These are phyloP conservation scores for Phytophthora crassamura DNA, from an alignment of 352 stramenopile species.

Conservation along the genomic window DNA sequence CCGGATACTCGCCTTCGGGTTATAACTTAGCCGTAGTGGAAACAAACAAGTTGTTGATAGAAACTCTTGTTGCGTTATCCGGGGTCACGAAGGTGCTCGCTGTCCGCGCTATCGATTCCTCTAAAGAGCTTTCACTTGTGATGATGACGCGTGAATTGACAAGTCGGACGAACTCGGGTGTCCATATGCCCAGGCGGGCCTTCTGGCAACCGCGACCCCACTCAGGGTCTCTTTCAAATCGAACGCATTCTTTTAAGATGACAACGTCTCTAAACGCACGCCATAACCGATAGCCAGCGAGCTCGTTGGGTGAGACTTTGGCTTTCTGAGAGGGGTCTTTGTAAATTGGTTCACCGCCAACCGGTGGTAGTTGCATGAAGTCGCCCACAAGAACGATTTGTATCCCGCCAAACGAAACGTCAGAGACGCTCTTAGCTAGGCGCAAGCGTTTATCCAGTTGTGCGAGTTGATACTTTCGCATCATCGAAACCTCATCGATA, in stretches of 20 bases:
- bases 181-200: constrained; percentile 27
- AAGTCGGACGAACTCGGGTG: constrained; percentile 17
- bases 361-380: constrained; percentile 5
- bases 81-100: constrained; percentile 1
- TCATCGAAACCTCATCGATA: constrained; percentile 20
- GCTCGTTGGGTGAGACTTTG: not conserved
- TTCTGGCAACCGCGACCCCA: constrained; percentile 32
- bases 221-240: constrained; percentile 27
- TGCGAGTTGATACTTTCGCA: constrained; percentile 3
- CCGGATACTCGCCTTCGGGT: not conserved
- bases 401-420: constrained; percentile 5
- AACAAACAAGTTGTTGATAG: constrained; percentile 11
- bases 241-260: constrained; percentile 19
- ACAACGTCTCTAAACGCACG: constrained; percentile 5
- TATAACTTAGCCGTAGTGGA: not conserved
- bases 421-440: not conserved
- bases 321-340: not conserved
- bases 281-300: constrained; percentile 1
- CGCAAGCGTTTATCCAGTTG: constrained; percentile 6
- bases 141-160: constrained; percentile 23
- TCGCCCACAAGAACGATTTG: constrained; percentile 6
- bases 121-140: not conserved
- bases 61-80: constrained; percentile 1
- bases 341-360: constrained; percentile 4
- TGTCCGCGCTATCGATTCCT: not conserved